Base-by-base conservation (phyloP, 148 eudicot species). In the Chenopodium suecicum region DNA sequence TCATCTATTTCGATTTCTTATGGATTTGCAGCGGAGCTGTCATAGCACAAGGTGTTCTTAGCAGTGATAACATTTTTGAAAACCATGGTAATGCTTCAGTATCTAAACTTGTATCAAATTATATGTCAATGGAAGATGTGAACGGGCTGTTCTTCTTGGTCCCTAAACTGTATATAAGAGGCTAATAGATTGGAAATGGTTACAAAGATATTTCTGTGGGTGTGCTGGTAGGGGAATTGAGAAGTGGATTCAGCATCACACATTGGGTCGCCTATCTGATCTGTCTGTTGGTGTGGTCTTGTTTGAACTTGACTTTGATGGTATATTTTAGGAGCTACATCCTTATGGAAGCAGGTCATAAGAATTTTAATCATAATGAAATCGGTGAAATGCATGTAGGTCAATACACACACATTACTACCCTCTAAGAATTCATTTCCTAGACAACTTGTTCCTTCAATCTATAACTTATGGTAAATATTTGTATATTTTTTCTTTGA, bases 1-100 rank as follows among this genome's bases (percentile, higher is more conserved):
- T 70, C 13, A 11, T 48, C 52, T 41, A 41, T 41, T 41, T 41
- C 44, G 44, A 67, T 46, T 12, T 73, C 27, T 46, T 73, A 19
- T 75, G 77, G 73, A 52, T 80, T 79, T 89, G 94, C 94, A 95
- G 99, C 78, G 99, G 99, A 22, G 86, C 91, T 60, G 91, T 95
- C 79, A 95, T 95, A 87, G 99, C 99, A 17, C 91, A 95, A 90
- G 92, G 98, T 78, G 86, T 89, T 79, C 86, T 92, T 32, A 82
- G 85, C 81, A 88, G 89, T 82, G 90, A 86, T 80, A 87, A 76
- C 52, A 80, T 91, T 41, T 86, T 89, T 76, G 84, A 88, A 74
- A 88, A 78, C 82, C 90, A 95, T 25, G 98, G 99, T 95, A 95
- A 56, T 76, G 17, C 56, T 81, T 29, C 6, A 23, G 11, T 22